Conservation (phyloP, 2,329 filamentous ascomycete species). For the Sarocladium kiliense region DNA sequence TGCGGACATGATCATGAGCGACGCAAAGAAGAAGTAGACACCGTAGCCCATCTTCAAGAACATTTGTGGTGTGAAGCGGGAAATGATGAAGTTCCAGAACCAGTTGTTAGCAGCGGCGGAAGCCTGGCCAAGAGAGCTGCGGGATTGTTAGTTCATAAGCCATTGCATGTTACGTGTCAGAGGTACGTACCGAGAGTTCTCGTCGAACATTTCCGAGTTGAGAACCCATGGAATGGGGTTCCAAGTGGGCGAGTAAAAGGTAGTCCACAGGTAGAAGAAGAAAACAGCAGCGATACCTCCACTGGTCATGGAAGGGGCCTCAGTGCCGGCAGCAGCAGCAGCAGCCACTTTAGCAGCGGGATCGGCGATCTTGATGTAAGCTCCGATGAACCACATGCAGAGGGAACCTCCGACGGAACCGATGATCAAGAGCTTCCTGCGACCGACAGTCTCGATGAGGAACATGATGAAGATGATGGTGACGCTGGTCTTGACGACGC, state of each 20-base stretch:
- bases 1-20: slow-evolving; percentile 52
- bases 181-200: slow-evolving; percentile 40
- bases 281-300: slow-evolving; percentile 54
- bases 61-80: slow-evolving; percentile 64
- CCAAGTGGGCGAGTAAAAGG: slow-evolving; percentile 67
- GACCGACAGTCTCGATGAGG: slow-evolving; percentile 50
- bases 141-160: not conserved
- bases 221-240: slow-evolving; percentile 73
- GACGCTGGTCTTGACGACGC: slow-evolving; percentile 59
- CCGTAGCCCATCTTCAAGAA: slow-evolving; percentile 53
- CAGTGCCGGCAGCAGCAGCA: not conserved
- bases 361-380: slow-evolving; percentile 44
- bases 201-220: slow-evolving; percentile 71
- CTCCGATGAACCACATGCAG: slow-evolving; percentile 57
- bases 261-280: slow-evolving; percentile 62
- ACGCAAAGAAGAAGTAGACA: slow-evolving; percentile 65
- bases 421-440: slow-evolving; percentile 49
- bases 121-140: slow-evolving; percentile 59
- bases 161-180: no score
- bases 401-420: slow-evolving; percentile 53
- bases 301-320: slow-evolving; percentile 24
- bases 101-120: slow-evolving; percentile 68
- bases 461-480: slow-evolving; percentile 61
- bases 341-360: slow-evolving; percentile 22
- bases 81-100: slow-evolving; percentile 67